Evolutionary conservation across 2,329 filamentous ascomycete species (phyloP).

Genomic region (Diaporthe sp.): DNA sequence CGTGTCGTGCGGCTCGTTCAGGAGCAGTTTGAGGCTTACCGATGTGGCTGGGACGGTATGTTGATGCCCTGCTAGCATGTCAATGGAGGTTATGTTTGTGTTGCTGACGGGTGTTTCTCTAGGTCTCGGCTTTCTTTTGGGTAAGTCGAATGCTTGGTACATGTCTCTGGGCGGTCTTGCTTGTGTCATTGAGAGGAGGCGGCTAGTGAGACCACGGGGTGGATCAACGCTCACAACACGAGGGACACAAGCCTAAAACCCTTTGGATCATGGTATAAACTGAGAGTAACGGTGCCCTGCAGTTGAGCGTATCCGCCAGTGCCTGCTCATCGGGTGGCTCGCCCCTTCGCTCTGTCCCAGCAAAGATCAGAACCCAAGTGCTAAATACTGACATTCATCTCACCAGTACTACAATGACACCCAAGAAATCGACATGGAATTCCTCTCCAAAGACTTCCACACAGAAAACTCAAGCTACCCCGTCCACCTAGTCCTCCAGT

Average conservation of each 20-base stretch:
- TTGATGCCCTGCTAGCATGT: not conserved
- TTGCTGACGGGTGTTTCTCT: not conserved
- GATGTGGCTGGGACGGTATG: conserved; percentile 69
- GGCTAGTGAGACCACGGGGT: not conserved
- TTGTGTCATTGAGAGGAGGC: no score
- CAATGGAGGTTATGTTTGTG: not conserved
- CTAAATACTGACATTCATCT: conserved; percentile 31
- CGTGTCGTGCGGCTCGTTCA: conserved; percentile 76
- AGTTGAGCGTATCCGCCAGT: not conserved
- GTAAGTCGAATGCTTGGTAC: conserved; percentile 51
- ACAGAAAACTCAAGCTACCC: conserved; percentile 60
- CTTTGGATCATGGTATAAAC: not conserved
- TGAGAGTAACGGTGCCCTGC: no score
- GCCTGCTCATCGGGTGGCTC: not conserved
- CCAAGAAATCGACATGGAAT: conserved; percentile 85
- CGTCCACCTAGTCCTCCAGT: conserved; percentile 82
- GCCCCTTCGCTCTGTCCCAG: not conserved
- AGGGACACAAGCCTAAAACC: not conserved
- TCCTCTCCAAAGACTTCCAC: conserved; percentile 75
- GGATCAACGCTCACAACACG: not conserved
- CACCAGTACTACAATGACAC: conserved; percentile 79
- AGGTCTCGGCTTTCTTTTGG: conserved; percentile 81
- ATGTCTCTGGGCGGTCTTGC: not conserved
- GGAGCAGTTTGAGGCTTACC: conserved; percentile 74
- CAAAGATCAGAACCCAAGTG: not conserved